Evolutionary conservation across 257 asterid genomes (phyloP).

Genomic region (Coffea eugenioides): DNA sequence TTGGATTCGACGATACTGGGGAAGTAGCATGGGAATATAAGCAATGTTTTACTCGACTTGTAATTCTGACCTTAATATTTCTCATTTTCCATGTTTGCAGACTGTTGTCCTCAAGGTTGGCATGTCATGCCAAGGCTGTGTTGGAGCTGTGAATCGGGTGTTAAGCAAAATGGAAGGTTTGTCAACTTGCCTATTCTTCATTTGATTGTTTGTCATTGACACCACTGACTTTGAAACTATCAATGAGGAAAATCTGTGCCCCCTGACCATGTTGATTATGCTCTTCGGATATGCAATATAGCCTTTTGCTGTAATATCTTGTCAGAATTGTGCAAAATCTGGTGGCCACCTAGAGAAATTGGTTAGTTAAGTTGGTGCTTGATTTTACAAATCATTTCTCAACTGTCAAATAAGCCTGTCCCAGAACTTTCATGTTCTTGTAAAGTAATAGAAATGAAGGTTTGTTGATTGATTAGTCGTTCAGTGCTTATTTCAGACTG

Average conservation of each 20-base stretch:
- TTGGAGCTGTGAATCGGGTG: slow-evolving; percentile 88
- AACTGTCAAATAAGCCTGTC: background rate
- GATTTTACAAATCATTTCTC: background rate
- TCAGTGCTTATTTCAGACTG: background rate
- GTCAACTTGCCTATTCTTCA: slow-evolving; percentile 12
- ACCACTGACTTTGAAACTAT: no score
- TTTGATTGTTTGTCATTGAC: background rate
- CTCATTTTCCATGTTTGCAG: slow-evolving; percentile 37
- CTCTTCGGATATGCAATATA: background rate
- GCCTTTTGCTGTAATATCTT: background rate
- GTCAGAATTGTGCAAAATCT: background rate
- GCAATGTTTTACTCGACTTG: background rate
- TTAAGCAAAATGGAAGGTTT: slow-evolving; percentile 84
- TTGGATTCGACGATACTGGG: background rate
- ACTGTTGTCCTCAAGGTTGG: slow-evolving; percentile 90
- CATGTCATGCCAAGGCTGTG: slow-evolving; percentile 93
- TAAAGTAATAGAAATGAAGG: background rate
- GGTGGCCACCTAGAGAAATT: background rate
- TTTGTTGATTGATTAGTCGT: background rate
- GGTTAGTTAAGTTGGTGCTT: background rate
- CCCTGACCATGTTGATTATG: no score
- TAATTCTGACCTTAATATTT: background rate
- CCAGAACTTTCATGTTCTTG: background rate
- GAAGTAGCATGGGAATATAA: background rate
- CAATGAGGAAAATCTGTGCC: background rate